These are phyloP conservation scores for Volvox carteri DNA, from an alignment of 163 green algal species.

Conservation along the genomic window DNA sequence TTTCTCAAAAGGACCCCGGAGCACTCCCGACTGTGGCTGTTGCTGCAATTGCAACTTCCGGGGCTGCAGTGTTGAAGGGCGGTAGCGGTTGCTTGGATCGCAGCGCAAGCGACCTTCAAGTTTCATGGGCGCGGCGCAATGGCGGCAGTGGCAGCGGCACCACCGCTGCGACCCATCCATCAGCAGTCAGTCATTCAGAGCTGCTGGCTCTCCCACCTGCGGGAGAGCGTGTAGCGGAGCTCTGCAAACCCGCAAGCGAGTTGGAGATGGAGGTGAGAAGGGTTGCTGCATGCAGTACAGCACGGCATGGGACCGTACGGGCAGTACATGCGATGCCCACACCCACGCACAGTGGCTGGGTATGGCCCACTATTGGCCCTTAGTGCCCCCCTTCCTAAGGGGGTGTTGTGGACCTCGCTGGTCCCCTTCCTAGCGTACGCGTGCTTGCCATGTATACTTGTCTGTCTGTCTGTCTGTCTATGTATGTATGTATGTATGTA, in stretches of 20 bases:
- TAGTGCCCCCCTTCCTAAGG: too few relatives aligned
- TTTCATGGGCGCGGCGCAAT: background rate
- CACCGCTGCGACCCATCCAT: background rate
- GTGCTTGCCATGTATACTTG: background rate
- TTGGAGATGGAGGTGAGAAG: constrained; percentile 23
- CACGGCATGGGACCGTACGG: background rate
- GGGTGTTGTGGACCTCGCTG: too few relatives aligned
- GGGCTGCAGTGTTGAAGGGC: too few relatives aligned
- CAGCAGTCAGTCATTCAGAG: background rate
- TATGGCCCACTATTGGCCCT: too few relatives aligned
- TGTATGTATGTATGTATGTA: too few relatives aligned
- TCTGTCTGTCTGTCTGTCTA: background rate
- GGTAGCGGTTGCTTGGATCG: constrained; percentile 29
- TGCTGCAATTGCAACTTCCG: background rate
- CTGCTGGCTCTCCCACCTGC: background rate
- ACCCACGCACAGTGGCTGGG: background rate
- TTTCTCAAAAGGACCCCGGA: too few relatives aligned
- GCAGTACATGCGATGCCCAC: background rate
- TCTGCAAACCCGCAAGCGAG: background rate
- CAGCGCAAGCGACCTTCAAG: constrained; percentile 48
- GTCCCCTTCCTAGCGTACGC: background rate
- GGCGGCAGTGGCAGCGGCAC: background rate
- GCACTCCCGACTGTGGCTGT: too few relatives aligned
- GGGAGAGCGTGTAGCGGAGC: constrained; percentile 13
- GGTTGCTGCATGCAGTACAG: background rate